Evolutionary conservation across 1,284 basidiomycete species (phyloP).

Genomic region (Boletus calvinii): DNA sequence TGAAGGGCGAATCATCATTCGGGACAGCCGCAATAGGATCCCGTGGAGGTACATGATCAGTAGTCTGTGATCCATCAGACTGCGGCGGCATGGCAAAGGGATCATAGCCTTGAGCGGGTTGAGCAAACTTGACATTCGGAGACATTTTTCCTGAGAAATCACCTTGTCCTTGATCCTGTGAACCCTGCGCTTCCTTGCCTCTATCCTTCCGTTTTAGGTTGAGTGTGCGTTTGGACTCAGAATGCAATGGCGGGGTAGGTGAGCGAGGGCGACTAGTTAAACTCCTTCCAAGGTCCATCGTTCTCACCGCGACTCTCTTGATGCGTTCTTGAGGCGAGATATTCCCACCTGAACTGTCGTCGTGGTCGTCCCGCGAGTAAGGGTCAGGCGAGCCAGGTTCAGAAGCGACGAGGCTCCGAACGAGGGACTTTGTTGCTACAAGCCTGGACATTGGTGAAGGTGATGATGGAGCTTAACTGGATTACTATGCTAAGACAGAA

Average conservation of each 20-base stretch:
- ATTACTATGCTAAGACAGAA: conserved; percentile 14
- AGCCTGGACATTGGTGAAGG: conserved; percentile 28
- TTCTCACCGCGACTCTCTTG: conserved; percentile 49
- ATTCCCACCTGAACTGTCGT: conserved; percentile 37
- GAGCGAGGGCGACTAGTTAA: conserved; percentile 41
- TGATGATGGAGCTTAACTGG: conserved; percentile 3
- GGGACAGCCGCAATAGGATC: conserved; percentile 16
- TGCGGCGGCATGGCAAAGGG: conserved; percentile 11
- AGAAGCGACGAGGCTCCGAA: conserved; percentile 21
- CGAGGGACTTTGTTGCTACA: conserved; percentile 26
- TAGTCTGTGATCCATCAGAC: conserved; percentile 13
- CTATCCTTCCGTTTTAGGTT: conserved; percentile 55
- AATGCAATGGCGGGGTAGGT: conserved; percentile 30
- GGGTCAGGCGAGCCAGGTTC: conserved; percentile 20
- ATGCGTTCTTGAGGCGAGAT: conserved; percentile 44
- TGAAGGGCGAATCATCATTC: conserved; percentile 75
- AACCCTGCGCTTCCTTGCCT: conserved; percentile 40
- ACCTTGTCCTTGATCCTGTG: conserved; percentile 35
- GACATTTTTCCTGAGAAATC: conserved; percentile 4
- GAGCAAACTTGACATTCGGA: conserved; percentile 18
- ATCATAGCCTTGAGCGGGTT: conserved; percentile 24
- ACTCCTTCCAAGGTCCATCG: conserved; percentile 58
- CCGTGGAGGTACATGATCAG: conserved; percentile 14
- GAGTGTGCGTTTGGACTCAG: conserved; percentile 52
- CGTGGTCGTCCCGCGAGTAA: conserved; percentile 15